Evolutionary conservation across 345 rosid genomes (phyloP).

Genomic region (Gossypium mustelinum): DNA sequence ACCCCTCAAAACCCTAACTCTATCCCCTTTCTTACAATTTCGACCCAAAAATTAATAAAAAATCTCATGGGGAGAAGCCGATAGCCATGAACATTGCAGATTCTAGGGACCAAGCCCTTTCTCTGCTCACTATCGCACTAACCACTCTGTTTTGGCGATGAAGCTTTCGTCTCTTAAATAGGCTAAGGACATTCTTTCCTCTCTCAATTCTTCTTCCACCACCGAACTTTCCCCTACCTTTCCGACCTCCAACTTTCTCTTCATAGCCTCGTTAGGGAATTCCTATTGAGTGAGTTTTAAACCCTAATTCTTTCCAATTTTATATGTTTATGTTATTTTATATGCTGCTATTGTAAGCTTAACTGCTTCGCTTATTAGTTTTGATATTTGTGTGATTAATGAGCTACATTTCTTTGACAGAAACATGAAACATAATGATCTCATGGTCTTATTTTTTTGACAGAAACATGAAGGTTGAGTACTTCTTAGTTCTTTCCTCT

Average conservation of each 20-base stretch:
- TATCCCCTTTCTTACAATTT: not conserved
- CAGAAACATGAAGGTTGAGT: not conserved
- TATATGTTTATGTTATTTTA: no score
- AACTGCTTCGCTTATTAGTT: not conserved
- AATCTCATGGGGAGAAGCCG: not conserved
- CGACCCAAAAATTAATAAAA: not conserved
- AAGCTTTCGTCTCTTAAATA: slow-evolving; percentile 83
- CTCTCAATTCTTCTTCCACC: slow-evolving; percentile 60
- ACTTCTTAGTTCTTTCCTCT: not conserved
- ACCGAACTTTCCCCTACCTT: slow-evolving; percentile 73
- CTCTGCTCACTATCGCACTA: slow-evolving; percentile 75
- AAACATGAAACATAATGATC: no score
- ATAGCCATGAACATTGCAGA: slow-evolving; percentile 31
- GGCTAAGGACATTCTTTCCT: slow-evolving; percentile 60
- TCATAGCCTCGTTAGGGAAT: no score
- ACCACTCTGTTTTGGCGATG: slow-evolving; percentile 74
- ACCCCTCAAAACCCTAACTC: not conserved
- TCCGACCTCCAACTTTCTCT: slow-evolving; percentile 30
- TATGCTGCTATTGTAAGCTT: not conserved
- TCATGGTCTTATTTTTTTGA: not conserved
- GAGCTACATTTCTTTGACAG: not conserved
- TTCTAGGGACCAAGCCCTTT: slow-evolving; percentile 60
- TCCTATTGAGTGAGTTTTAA: no score
- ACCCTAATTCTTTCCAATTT: no score
- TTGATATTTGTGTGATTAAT: not conserved